Percentiles rank a stretch among this genome's conserved stretches.
phyloP scores from a whole-genome alignment of 192 early-diverging fungal species.

The Rhizoclosmatium globosum region DNA sequence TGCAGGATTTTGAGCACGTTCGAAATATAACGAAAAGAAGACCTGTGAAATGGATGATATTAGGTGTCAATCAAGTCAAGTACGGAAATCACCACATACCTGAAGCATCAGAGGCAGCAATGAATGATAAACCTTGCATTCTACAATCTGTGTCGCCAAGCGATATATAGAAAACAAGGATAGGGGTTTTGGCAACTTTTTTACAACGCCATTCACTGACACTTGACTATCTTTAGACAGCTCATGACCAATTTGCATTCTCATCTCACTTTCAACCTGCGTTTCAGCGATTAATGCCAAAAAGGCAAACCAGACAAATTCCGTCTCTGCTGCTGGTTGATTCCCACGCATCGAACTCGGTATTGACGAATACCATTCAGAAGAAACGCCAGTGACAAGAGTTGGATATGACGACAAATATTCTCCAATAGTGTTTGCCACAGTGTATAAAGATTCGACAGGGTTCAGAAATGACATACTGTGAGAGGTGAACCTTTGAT shows the following conservation, averaged over 20 bases:
- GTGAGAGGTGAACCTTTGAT: not conserved
- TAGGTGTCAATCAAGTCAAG: not conserved
- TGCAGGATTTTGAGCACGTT: slow-evolving; percentile 18
- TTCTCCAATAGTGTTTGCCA: slow-evolving; percentile 30
- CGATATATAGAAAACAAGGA: slow-evolving; percentile 40
- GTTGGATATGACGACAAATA: slow-evolving; percentile 32
- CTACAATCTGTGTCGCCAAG: slow-evolving; percentile 7
- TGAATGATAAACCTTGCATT: slow-evolving; percentile 29
- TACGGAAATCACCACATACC: slow-evolving; percentile 14
- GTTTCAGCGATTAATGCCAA: slow-evolving; percentile 37
- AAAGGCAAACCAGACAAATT: slow-evolving; percentile 39
- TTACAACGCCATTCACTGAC: slow-evolving; percentile 18
- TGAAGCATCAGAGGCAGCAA: slow-evolving; percentile 34
- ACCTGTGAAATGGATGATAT: slow-evolving; percentile 15
- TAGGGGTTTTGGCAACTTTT: slow-evolving; percentile 43
- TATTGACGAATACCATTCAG: slow-evolving; percentile 5
- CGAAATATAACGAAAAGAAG: slow-evolving; percentile 53
- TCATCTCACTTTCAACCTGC: slow-evolving; percentile 39
- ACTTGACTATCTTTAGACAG: slow-evolving; percentile 29
- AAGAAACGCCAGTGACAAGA: slow-evolving; percentile 9
- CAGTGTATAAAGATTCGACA: slow-evolving; percentile 30
- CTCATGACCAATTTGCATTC: slow-evolving; percentile 29
- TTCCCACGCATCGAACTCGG: not conserved
- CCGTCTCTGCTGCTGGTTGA: slow-evolving; percentile 24
- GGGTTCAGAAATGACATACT: slow-evolving; percentile 33